A percentile compares a stretch with the other conserved stretches of the same genome.
phyloP scores from a whole-genome alignment of 495 filamentous ascomycete genomes.

The Geoglossum glabrum region DNA sequence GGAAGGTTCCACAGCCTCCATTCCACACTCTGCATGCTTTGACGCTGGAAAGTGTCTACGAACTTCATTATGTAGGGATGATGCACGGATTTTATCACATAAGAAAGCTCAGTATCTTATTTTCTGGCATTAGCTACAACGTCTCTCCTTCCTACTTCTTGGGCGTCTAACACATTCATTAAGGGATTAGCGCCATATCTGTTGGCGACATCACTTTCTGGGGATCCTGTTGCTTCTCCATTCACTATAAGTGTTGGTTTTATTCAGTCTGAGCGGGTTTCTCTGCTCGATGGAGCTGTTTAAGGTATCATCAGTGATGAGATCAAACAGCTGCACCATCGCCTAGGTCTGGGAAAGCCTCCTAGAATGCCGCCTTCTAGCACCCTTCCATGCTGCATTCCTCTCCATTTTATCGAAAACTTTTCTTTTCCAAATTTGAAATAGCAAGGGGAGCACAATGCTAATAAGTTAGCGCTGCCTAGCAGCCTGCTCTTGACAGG shows the following conservation, averaged over 20 bases:
- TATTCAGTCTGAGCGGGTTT: too few species aligned
- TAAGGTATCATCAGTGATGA: too few species aligned
- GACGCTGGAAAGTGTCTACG: too few species aligned
- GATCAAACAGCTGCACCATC: too few species aligned
- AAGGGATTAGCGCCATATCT: not conserved
- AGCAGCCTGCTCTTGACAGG: too few species aligned
- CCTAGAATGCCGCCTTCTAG: not conserved
- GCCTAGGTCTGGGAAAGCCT: not conserved
- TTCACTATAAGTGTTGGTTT: not conserved
- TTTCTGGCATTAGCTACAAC: not conserved
- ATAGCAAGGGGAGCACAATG: not conserved
- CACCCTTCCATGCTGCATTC: not conserved
- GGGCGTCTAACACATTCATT: not conserved
- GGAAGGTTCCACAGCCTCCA: not conserved
- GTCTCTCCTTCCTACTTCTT: not conserved
- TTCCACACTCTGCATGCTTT: too few species aligned
- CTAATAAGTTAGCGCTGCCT: not conserved
- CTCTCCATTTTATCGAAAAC: not conserved
- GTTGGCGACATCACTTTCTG: not conserved
- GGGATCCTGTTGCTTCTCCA: not conserved
- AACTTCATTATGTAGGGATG: too few species aligned
- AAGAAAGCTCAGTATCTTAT: not conserved
- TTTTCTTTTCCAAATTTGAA: not conserved
- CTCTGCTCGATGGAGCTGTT: too few species aligned
- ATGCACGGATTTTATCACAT: not conserved